A percentile compares a stretch with the other conserved stretches of the same genome.
Evolutionary conservation across 495 filamentous ascomycete genomes (phyloP).

Genomic region (Penicillium canariense): DNA sequence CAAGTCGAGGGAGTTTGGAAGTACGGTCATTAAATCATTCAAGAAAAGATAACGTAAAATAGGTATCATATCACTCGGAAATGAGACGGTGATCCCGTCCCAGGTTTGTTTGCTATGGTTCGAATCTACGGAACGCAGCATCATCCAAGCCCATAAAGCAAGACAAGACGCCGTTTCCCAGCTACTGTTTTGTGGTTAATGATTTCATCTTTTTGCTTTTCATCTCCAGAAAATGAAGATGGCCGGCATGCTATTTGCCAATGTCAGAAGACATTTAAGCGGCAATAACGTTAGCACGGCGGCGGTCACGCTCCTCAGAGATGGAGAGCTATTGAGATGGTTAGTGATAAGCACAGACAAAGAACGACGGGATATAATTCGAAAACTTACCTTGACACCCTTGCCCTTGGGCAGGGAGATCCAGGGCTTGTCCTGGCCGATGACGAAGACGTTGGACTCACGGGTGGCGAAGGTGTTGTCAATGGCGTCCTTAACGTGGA

Average conservation of each 20-base stretch:
- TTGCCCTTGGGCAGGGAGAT: conserved; percentile 98
- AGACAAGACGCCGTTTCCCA: conserved; percentile 42
- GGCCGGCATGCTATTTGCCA: conserved; percentile 20
- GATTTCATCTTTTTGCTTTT: conserved; percentile 24
- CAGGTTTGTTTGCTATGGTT: conserved; percentile 36
- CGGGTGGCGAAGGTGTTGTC: conserved; percentile 99
- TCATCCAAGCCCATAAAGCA: conserved; percentile 43
- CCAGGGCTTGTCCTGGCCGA: conserved; percentile 97
- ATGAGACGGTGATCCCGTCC: conserved; percentile 26
- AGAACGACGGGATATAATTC: neutral
- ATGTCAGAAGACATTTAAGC: conserved; percentile 49
- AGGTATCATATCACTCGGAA: conserved; percentile 40
- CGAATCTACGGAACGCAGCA: conserved; percentile 36
- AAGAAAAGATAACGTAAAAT: conserved; percentile 32
- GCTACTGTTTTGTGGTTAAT: conserved; percentile 33
- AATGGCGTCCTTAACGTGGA: conserved; percentile 99
- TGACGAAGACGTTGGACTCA: conserved; percentile 98
- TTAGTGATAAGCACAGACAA: conserved; percentile 10
- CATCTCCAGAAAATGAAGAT: conserved; percentile 17
- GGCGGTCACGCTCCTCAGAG: conserved; percentile 95
- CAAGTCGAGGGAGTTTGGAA: conserved; percentile 8
- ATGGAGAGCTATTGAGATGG: conserved; percentile 67
- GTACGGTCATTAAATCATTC: conserved; percentile 36
- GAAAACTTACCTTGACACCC: conserved; percentile 81
- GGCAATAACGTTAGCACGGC: conserved; percentile 75